Evolutionary conservation across 192 early-diverging fungal species (phyloP), one percentile per base, ranked within the genome.

Genomic region (Backusella macrospora): DNA sequence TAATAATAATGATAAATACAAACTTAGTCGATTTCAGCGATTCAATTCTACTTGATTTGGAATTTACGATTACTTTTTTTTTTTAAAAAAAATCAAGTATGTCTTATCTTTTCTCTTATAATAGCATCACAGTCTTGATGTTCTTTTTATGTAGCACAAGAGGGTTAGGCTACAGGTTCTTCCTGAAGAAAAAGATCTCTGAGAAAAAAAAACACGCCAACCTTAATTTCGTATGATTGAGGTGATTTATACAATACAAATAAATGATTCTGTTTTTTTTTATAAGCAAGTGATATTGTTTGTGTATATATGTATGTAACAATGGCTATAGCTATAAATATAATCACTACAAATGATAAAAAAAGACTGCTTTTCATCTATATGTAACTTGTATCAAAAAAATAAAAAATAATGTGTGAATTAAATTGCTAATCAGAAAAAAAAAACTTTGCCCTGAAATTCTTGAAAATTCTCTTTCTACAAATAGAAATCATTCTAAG

Each of bases 351-450:
- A 34, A 34, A 34, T 34, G 29, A 2, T 34, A 34, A 34, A 34
- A 34, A 34, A 34, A 34, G 0, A 34, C 2, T 34, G 29, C 29
- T 1, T 34, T 34, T 34, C 29, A 34, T 34, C 29, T 34, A 34
- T 34, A 34, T 34, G 29, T 34, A 34, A 34, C 29, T 59, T 9
- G 0, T 59, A 26, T 8, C 8, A 4, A 59, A 59, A 59, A 59
- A 18, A n/a, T n/a, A n/a, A n/a, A n/a, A n/a, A n/a, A n/a, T 59
- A 59, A 59, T 59, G 52, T 59, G 52, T 59, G 52, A 59, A 59
- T 59, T 59, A 26, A 59, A 59, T 59, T 59, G 52, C 52, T 59
- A 59, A 59, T 59, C 52, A 59, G 26, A 52, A 52, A 52, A 52
- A 5, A 52, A 52, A 52, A 52, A 52, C 9, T 6, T 8, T 52